Conservation (phyloP, 2,329 filamentous ascomycete genomes). For the Aspergillus tubingensis region DNA sequence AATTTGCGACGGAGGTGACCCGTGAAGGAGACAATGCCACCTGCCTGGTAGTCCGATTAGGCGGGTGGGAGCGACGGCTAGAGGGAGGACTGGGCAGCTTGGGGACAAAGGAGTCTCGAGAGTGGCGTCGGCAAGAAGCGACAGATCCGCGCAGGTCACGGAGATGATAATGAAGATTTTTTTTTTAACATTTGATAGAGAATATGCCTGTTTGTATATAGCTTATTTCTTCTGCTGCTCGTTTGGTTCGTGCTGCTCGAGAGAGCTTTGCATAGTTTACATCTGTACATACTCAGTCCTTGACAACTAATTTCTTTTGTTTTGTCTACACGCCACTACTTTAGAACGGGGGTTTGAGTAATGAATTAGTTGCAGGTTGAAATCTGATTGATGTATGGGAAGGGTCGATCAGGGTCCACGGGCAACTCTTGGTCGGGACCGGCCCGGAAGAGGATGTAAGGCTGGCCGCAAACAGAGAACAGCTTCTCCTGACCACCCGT, state of each 20-base stretch:
- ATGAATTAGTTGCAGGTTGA: background rate
- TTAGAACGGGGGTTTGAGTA: background rate
- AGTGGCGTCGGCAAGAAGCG: slow-evolving; percentile 78
- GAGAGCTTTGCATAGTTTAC: background rate
- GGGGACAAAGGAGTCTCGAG: slow-evolving; percentile 87
- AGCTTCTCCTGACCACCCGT: background rate
- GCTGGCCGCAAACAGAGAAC: slow-evolving; percentile 6
- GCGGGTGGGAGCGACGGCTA: slow-evolving; percentile 63
- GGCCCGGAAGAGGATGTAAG: slow-evolving; percentile 1
- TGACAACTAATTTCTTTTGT: background rate
- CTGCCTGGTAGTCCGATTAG: slow-evolving; percentile 62
- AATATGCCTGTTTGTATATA: slow-evolving; percentile 6
- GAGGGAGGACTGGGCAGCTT: slow-evolving; percentile 88
- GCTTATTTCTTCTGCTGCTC: background rate
- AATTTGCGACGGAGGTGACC: slow-evolving; percentile 84
- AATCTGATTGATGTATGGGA: background rate
- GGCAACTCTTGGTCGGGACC: background rate
- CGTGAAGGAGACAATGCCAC: slow-evolving; percentile 65
- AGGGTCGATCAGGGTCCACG: background rate
- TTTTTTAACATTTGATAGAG: slow-evolving; percentile 6
- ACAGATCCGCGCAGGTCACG: slow-evolving; percentile 75
- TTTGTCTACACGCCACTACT: background rate
- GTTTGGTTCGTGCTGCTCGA: background rate
- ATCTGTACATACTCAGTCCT: slow-evolving; percentile 1
- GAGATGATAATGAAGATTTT: slow-evolving; percentile 33